These are phyloP conservation scores for Endothia cerciana DNA, from an alignment of 2,329 filamentous ascomycete genomes.

Conservation along the genomic window DNA sequence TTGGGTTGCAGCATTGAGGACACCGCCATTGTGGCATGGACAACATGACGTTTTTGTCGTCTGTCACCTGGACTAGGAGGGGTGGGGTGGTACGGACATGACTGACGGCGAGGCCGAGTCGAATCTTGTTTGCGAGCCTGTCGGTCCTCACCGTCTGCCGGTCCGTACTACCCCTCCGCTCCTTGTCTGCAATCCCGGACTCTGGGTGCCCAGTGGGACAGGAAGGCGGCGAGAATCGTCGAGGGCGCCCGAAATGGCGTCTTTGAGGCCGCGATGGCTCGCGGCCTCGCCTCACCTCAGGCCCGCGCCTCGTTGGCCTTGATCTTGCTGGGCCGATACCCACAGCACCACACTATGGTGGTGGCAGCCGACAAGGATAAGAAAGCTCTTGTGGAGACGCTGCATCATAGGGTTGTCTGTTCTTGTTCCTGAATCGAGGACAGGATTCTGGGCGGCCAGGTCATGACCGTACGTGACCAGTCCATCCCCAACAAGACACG, in stretches of 20 bases:
- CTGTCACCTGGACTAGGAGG: background rate
- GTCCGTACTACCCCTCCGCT: background rate
- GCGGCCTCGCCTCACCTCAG: background rate
- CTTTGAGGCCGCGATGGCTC: too few species aligned
- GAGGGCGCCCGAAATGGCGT: background rate
- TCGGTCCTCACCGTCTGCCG: background rate
- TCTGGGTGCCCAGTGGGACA: background rate
- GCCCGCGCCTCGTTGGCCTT: background rate
- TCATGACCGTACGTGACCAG: background rate
- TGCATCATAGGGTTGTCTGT: conserved; percentile 9
- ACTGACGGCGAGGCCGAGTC: conserved; percentile 16
- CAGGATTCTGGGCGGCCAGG: background rate
- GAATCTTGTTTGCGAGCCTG: conserved; percentile 20
- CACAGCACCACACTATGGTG: background rate
- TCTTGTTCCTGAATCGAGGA: conserved; percentile 11
- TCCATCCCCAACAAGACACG: background rate
- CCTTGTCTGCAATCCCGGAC: background rate
- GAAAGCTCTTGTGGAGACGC: conserved; percentile 12
- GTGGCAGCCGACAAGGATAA: conserved; percentile 2
- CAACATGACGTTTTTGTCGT: conserved; percentile 9
- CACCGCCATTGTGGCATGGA: conserved; percentile 8
- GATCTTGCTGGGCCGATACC: background rate
- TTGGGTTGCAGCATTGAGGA: conserved; percentile 5
- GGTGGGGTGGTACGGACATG: conserved; percentile 1
- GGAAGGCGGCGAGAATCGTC: background rate